These are phyloP conservation scores for grape (Vitis vinifera) DNA, from an alignment of 164 flowering plant species.

Conservation along the genomic window DNA sequence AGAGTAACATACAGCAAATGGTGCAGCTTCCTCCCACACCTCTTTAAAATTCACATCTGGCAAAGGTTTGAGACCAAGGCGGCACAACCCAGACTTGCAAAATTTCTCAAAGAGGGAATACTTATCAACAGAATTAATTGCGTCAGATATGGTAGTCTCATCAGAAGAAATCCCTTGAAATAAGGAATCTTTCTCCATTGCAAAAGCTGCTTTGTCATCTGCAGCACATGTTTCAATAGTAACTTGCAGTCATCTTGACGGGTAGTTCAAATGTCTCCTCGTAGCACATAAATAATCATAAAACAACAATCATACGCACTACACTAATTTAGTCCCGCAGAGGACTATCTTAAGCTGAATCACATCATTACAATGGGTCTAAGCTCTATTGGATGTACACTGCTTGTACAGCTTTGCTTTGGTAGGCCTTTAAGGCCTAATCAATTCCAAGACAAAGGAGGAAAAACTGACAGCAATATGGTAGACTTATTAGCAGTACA, in stretches of 20 bases:
- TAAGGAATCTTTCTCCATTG: slow-evolving; percentile 4
- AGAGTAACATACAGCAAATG: slow-evolving; percentile 53
- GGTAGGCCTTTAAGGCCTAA: background rate
- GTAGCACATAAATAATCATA: background rate
- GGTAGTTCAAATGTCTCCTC: background rate
- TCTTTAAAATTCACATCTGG: slow-evolving; percentile 37
- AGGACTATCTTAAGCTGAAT: background rate
- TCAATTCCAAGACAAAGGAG: background rate
- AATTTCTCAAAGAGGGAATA: slow-evolving; percentile 55
- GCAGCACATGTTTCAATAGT: slow-evolving; percentile 11
- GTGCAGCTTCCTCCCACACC: slow-evolving; percentile 63
- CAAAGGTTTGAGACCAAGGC: slow-evolving; percentile 56
- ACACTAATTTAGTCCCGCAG: background rate
- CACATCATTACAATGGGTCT: background rate
- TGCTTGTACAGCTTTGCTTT: background rate
- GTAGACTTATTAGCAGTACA: background rate
- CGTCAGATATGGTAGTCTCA: slow-evolving; percentile 11
- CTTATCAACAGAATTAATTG: slow-evolving; percentile 23
- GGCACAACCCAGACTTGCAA: slow-evolving; percentile 56
- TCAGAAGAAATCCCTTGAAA: slow-evolving; percentile 10
- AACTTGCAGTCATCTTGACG: background rate
- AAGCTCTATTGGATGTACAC: background rate
- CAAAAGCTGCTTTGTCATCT: slow-evolving; percentile 23
- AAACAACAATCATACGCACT: background rate
- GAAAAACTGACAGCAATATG: background rate